Conservation (phyloP, 805 yeast species). For the Schizosaccharomyces octosporus region DNA sequence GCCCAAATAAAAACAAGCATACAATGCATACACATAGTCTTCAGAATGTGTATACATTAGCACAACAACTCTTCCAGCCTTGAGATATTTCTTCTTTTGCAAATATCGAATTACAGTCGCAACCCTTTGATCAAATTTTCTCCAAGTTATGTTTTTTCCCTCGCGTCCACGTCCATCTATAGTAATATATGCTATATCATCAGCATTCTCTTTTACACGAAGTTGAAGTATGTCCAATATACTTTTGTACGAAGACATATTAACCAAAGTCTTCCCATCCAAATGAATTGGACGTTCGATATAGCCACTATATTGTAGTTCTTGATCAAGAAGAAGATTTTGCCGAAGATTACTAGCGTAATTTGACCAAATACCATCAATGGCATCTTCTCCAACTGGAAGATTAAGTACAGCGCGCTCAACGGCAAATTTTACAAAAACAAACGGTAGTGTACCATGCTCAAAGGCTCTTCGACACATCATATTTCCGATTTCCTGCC, state of each 20-base stretch:
- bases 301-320: constrained; percentile 56
- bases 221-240: constrained; percentile 55
- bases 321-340: constrained; percentile 34
- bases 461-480: constrained; percentile 51
- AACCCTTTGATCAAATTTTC: constrained; percentile 49
- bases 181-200: constrained; percentile 44
- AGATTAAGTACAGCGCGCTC: constrained; percentile 36
- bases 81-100: constrained; percentile 35
- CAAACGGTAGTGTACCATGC: constrained; percentile 57
- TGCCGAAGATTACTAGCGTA: constrained; percentile 45
- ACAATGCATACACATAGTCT: constrained; percentile 57
- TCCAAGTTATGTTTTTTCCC: constrained; percentile 45
- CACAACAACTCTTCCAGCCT: constrained; percentile 48
- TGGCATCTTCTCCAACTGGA: constrained; percentile 21
- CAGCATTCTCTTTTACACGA: constrained; percentile 50
- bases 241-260: constrained; percentile 44
- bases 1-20: constrained; percentile 71
- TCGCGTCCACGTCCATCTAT: constrained; percentile 21
- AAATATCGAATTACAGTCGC: constrained; percentile 53
- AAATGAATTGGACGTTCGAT: constrained; percentile 17
- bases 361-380: constrained; percentile 67
- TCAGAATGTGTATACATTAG: constrained; percentile 71
- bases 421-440: constrained; percentile 57
- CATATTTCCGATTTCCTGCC: constrained; percentile 81
- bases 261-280: constrained; percentile 57